phyloP scores from a whole-genome alignment of 495 filamentous ascomycete genomes.

The Apiosordaria backusii region DNA sequence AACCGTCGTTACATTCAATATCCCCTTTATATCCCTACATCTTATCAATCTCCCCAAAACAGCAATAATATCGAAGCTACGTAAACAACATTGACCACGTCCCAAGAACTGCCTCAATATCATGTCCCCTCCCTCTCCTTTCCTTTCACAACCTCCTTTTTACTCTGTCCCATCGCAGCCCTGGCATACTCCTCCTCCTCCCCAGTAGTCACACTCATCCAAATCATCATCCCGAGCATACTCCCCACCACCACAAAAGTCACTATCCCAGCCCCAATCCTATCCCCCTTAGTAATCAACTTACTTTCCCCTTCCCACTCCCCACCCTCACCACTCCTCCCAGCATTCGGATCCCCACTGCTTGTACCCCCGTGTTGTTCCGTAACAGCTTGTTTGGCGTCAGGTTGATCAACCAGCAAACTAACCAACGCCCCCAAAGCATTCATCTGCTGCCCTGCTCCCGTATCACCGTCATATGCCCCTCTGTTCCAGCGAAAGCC shows the following conservation, averaged over 20 bases:
- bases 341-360: constrained; percentile 17
- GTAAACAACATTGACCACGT: neutral
- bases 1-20: neutral
- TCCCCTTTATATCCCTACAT: neutral
- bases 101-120: neutral
- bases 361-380: constrained; percentile 23
- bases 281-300: constrained; percentile 46
- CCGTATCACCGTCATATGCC: constrained; percentile 55
- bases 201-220: neutral
- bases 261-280: constrained; percentile 54
- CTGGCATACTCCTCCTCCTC: neutral
- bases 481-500: constrained; percentile 45
- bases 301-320: neutral
- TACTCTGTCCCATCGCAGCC: neutral
- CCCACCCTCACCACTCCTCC: constrained; percentile 17
- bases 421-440: constrained; percentile 61
- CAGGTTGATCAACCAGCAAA: constrained; percentile 35
- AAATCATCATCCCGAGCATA: constrained; percentile 22
- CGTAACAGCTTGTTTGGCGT: constrained; percentile 14
- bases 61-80: neutral
- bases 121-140: neutral
- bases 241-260: constrained; percentile 41
- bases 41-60: neutral
- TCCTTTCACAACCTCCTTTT: neutral
- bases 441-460: constrained; percentile 66